These are phyloP conservation scores for Aspergillus melleus DNA, from an alignment of 2,329 filamentous ascomycete species.

Conservation along the genomic window DNA sequence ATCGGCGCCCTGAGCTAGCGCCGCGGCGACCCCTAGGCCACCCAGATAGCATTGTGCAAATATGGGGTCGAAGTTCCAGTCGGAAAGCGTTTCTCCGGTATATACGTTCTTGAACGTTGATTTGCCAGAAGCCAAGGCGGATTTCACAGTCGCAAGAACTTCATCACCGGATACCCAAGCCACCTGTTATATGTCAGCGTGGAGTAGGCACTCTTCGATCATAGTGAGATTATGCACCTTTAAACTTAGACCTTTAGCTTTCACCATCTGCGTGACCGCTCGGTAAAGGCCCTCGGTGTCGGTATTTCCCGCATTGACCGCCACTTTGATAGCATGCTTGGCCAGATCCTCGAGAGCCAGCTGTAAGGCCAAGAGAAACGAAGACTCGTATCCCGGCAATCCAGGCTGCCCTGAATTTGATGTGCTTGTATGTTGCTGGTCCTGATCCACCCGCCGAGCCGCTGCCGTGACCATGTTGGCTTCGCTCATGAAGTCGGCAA, in stretches of 20 bases:
- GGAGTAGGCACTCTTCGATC: background rate
- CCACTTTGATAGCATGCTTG: conserved; percentile 44
- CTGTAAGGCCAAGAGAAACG: conserved; percentile 52
- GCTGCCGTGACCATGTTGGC: conserved; percentile 52
- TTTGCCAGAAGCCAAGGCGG: conserved; percentile 30
- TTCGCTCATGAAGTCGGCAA: conserved; percentile 51
- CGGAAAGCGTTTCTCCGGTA: conserved; percentile 34
- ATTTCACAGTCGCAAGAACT: conserved; percentile 36
- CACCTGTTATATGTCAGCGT: conserved; percentile 29
- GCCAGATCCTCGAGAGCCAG: conserved; percentile 43
- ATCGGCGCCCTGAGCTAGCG: conserved; percentile 42
- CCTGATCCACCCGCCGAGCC: conserved; percentile 40
- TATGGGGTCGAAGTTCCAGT: conserved; percentile 38
- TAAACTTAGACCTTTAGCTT: conserved; percentile 41
- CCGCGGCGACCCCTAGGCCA: conserved; percentile 40
- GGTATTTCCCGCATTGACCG: conserved; percentile 46
- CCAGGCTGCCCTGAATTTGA: conserved; percentile 7
- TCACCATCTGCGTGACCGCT: conserved; percentile 38
- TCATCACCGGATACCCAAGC: conserved; percentile 53
- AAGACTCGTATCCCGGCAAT: conserved; percentile 51
- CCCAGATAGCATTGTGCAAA: conserved; percentile 38
- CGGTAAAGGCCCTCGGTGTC: conserved; percentile 44
- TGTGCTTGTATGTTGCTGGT: conserved; percentile 12
- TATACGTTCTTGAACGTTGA: conserved; percentile 44
- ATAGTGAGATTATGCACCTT: conserved; percentile 25